Conservation (phyloP, 441 rosid genomes). For the Brassica balearica region DNA sequence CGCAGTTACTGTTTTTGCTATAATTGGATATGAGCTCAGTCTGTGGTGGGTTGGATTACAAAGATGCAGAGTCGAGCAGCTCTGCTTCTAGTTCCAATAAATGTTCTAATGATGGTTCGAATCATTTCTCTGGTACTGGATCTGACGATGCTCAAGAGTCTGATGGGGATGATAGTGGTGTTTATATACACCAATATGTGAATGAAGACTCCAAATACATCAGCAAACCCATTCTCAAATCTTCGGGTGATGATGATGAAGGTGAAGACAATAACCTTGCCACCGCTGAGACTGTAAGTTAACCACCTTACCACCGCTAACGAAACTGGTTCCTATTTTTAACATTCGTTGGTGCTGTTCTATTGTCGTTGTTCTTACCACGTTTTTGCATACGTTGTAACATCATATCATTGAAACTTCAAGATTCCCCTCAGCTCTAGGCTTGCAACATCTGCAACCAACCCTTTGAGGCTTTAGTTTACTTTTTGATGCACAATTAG, state of each 20-base stretch:
- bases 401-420: too few species aligned
- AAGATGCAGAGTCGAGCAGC: slow-evolving; percentile 49
- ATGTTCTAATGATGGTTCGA: slow-evolving; percentile 6
- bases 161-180: slow-evolving; percentile 48
- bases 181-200: slow-evolving; percentile 41
- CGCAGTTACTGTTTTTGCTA: slow-evolving; percentile 30
- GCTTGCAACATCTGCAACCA: too few species aligned
- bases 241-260: slow-evolving; percentile 37
- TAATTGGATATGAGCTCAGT: slow-evolving; percentile 46
- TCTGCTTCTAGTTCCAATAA: slow-evolving; percentile 17
- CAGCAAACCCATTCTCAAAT: slow-evolving; percentile 34
- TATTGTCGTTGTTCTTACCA: too few species aligned
- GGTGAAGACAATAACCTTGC: slow-evolving; percentile 51
- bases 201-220: slow-evolving; percentile 44
- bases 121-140: slow-evolving; percentile 30
- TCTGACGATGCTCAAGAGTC: slow-evolving; percentile 51
- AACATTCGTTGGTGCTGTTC: not conserved
- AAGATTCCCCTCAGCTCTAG: too few species aligned
- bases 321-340: too few species aligned
- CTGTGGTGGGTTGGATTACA: slow-evolving; percentile 35
- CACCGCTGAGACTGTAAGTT: slow-evolving; percentile 55
- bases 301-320: too few species aligned
- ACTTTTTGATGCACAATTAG: too few species aligned
- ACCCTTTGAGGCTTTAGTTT: too few species aligned
- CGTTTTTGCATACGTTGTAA: too few species aligned